These are phyloP conservation scores for Pyrus bretschneideri DNA, from an alignment of 306 rosid species.

Conservation along the genomic window DNA sequence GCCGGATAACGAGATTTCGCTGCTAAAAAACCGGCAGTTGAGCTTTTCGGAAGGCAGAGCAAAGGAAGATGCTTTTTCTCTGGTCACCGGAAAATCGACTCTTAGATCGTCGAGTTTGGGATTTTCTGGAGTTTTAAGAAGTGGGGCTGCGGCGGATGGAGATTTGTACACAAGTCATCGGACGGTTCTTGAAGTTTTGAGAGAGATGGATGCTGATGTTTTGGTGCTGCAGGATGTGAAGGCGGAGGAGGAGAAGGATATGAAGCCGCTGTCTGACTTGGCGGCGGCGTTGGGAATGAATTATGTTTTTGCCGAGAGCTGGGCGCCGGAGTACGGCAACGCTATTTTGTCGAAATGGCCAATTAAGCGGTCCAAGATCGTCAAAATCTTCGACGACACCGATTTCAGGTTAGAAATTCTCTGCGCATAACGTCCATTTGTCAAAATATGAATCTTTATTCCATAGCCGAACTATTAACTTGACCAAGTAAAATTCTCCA, in stretches of 20 bases:
- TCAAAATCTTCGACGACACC: conserved; percentile 64
- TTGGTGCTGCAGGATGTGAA: conserved; percentile 92
- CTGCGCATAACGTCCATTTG: too few relatives aligned
- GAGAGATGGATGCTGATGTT: conserved; percentile 76
- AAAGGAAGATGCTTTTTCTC: conserved; percentile 12
- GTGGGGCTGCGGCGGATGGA: background rate
- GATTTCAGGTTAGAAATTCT: conserved; percentile 58
- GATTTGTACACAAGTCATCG: conserved; percentile 24
- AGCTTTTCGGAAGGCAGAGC: conserved; percentile 54
- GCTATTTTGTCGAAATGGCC: conserved; percentile 93
- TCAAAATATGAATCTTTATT: too few relatives aligned
- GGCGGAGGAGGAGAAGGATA: conserved; percentile 88
- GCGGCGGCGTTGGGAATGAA: conserved; percentile 75
- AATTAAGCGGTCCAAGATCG: conserved; percentile 54
- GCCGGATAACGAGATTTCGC: conserved; percentile 85
- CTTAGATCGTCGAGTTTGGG: conserved; percentile 20
- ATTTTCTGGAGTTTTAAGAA: background rate
- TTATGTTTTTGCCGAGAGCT: conserved; percentile 87
- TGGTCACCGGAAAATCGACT: conserved; percentile 23
- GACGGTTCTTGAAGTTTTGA: conserved; percentile 67
- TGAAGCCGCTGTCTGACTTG: conserved; percentile 90
- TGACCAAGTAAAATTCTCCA: too few relatives aligned
- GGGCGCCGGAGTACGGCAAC: conserved; percentile 97
- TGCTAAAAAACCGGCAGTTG: conserved; percentile 45
- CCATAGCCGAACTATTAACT: too few relatives aligned